Percentiles rank a stretch among this genome's conserved stretches.
Conservation (phyloP, 2,329 filamentous ascomycete species). For the Dothiorella sarmentorum region DNA sequence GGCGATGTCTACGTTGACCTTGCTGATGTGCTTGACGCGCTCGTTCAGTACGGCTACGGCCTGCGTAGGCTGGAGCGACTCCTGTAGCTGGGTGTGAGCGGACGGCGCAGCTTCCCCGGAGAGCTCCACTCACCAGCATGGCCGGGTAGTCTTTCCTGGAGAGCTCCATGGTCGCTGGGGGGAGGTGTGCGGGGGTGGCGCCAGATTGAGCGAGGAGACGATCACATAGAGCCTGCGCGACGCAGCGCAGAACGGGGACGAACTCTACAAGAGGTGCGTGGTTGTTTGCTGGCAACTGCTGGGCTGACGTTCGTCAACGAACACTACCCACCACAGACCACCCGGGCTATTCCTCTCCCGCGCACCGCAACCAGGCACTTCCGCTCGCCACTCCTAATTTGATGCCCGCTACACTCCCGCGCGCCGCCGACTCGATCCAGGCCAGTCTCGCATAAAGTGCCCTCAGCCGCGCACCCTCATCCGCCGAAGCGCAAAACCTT, state of each 20-base stretch:
- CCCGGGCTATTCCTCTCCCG: constrained; percentile 15
- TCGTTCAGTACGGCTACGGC: constrained; percentile 80
- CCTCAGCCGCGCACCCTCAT: background rate
- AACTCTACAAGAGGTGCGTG: constrained; percentile 3
- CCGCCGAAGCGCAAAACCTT: background rate
- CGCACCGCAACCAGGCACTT: constrained; percentile 15
- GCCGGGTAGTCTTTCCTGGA: constrained; percentile 88
- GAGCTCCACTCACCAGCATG: constrained; percentile 71
- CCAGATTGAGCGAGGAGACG: constrained; percentile 5
- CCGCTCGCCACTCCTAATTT: constrained; percentile 18
- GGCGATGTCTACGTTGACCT: constrained; percentile 84
- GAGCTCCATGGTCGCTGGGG: constrained; percentile 52
- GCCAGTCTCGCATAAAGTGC: constrained; percentile 11
- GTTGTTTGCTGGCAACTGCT: background rate
- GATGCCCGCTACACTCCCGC: background rate
- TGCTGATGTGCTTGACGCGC: constrained; percentile 80
- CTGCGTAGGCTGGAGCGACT: constrained; percentile 74
- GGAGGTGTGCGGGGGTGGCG: constrained; percentile 4
- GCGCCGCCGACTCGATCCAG: background rate
- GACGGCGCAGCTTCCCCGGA: constrained; percentile 23
- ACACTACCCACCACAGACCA: constrained; percentile 15
- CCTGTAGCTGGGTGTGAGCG: constrained; percentile 52
- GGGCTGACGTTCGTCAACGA: constrained; percentile 17
- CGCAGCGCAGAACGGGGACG: constrained; percentile 5
- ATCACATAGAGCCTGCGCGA: constrained; percentile 17